phyloP scores from a whole-genome alignment of 2,329 filamentous ascomycete genomes.

The Xenoacremonium recifei region DNA sequence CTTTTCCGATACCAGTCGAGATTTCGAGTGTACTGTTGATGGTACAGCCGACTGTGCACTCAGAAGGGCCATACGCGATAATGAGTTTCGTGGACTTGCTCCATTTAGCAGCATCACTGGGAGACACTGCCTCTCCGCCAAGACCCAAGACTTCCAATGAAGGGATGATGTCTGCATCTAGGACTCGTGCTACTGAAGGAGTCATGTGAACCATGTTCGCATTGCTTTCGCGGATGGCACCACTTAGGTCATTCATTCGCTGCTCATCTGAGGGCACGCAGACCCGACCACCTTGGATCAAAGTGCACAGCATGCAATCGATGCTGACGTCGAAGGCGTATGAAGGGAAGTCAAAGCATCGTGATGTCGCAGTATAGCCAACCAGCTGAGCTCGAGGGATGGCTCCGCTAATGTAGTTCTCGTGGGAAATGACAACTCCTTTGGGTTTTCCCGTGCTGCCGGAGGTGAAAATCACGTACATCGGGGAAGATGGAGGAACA shows the following conservation, averaged over 20 bases:
- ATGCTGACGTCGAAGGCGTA: slow-evolving; percentile 57
- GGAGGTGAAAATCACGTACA: slow-evolving; percentile 62
- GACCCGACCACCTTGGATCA: slow-evolving; percentile 49
- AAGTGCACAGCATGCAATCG: slow-evolving; percentile 52
- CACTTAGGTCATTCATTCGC: slow-evolving; percentile 49
- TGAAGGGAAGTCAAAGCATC: slow-evolving; percentile 48
- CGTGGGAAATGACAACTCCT: slow-evolving; percentile 53
- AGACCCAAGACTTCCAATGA: slow-evolving; percentile 47
- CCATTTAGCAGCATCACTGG: slow-evolving; percentile 48
- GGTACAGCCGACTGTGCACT: slow-evolving; percentile 53
- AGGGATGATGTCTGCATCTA: slow-evolving; percentile 44
- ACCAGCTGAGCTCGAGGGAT: slow-evolving; percentile 41
- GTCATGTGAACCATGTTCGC: slow-evolving; percentile 51
- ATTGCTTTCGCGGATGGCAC: slow-evolving; percentile 41
- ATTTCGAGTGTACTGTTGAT: slow-evolving; percentile 43
- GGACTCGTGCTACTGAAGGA: slow-evolving; percentile 47
- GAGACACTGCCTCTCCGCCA: slow-evolving; percentile 53
- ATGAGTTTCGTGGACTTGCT: slow-evolving; percentile 44
- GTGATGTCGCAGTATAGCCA: slow-evolving; percentile 39
- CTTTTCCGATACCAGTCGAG: slow-evolving; percentile 47
- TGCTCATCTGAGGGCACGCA: slow-evolving; percentile 55
- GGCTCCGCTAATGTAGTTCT: slow-evolving; percentile 45
- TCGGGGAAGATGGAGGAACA: slow-evolving; percentile 40
- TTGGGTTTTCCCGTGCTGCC: slow-evolving; percentile 63
- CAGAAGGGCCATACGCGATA: slow-evolving; percentile 53